phyloP scores from a whole-genome alignment of 345 rosid genomes.

The Eucalyptus camaldulensis region DNA sequence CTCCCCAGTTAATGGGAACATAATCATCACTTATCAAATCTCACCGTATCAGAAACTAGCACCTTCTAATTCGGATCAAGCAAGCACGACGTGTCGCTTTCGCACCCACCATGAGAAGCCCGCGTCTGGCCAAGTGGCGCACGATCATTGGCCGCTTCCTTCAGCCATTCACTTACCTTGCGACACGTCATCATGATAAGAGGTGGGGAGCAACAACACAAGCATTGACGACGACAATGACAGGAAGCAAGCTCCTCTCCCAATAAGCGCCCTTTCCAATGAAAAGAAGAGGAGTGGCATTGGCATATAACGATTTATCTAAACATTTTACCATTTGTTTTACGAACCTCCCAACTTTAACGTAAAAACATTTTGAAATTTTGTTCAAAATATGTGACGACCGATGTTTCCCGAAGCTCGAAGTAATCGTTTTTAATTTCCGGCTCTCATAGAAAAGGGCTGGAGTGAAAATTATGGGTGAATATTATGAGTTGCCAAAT shows the following conservation, averaged over 20 bases:
- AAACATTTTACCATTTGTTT: neutral
- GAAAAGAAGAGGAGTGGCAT: neutral
- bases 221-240: neutral
- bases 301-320: neutral
- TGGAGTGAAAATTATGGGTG: neutral
- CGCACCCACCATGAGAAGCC: neutral
- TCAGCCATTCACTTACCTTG: neutral
- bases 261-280: neutral
- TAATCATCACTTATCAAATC: neutral
- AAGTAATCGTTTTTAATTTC: neutral
- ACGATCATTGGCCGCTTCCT: neutral
- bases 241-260: neutral
- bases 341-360: neutral
- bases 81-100: neutral
- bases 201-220: neutral
- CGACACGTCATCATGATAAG: neutral
- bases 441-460: fast-evolving
- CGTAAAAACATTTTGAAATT: neutral
- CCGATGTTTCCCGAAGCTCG: neutral
- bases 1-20: neutral
- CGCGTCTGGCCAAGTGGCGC: neutral
- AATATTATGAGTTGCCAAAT: neutral
- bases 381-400: neutral
- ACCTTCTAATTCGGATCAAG: neutral
- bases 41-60: neutral